phyloP scores from a whole-genome alignment of 345 rosid species.

The Linum lewisii region DNA sequence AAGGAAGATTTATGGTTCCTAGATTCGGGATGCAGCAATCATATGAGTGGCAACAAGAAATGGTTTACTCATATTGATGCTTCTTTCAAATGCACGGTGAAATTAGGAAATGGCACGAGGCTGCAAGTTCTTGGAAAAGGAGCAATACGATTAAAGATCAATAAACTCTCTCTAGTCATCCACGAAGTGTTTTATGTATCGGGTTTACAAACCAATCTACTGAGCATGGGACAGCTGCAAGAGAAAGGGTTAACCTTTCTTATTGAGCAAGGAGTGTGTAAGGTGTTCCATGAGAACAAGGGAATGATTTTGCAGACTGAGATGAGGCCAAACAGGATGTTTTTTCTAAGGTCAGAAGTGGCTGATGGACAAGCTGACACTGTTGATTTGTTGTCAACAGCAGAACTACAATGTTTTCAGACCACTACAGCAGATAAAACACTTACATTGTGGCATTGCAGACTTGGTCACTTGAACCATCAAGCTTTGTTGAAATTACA shows the following conservation, averaged over 20 bases:
- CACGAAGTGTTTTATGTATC: neutral
- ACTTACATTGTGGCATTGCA: neutral
- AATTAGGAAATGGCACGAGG: neutral
- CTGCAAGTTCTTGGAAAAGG: neutral
- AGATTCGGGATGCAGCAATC: neutral
- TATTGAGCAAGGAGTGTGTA: neutral
- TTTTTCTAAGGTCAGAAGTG: too few relatives aligned
- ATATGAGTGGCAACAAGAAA: conserved; percentile 5
- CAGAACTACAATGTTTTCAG: neutral
- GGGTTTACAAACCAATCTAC: neutral
- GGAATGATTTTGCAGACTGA: neutral
- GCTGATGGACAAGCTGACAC: neutral
- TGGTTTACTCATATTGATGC: neutral
- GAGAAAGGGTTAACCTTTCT: neutral
- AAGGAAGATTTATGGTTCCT: neutral
- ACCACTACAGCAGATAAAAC: neutral
- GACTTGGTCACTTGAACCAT: neutral
- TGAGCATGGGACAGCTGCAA: conserved; percentile 1
- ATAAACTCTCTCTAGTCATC: neutral
- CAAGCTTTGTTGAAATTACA: neutral
- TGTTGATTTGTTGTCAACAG: neutral
- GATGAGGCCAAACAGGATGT: conserved; percentile 4
- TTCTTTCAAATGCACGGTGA: neutral
- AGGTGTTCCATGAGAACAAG: neutral
- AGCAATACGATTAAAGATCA: neutral